Evolutionary conservation across 2,329 filamentous ascomycete genomes (phyloP).

Genomic region (Rhytidhysteron rufulum): DNA sequence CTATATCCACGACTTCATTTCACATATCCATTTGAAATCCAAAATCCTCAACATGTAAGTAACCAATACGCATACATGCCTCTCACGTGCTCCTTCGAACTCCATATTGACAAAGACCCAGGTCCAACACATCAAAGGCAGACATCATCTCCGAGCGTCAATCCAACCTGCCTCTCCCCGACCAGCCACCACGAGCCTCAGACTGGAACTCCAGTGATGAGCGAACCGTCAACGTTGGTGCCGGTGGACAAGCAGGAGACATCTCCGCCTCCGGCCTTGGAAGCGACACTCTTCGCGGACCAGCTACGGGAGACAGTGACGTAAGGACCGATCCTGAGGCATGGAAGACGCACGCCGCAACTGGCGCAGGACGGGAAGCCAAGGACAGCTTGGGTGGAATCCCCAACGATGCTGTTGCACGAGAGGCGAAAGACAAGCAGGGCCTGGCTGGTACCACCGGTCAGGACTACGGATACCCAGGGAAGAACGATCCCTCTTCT

Average conservation of each 20-base stretch:
- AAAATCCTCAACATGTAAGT: neutral
- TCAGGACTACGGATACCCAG: slow-evolving; percentile 40
- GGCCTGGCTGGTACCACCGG: slow-evolving; percentile 39
- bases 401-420: slow-evolving; percentile 58
- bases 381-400: slow-evolving; percentile 53
- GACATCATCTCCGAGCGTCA: slow-evolving; percentile 65
- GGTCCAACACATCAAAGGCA: neutral
- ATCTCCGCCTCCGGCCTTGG: slow-evolving; percentile 46
- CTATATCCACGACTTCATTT: too few relatives aligned
- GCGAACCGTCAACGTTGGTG: slow-evolving; percentile 66
- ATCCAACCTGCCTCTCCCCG: slow-evolving; percentile 73
- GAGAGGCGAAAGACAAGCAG: slow-evolving; percentile 42
- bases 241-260: slow-evolving; percentile 46
- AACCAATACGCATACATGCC: too few relatives aligned
- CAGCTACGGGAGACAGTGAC: slow-evolving; percentile 52
- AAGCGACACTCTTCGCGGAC: slow-evolving; percentile 41
- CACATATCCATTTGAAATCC: neutral
- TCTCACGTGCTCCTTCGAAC: neutral
- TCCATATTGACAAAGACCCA: neutral
- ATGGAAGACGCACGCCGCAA: slow-evolving; percentile 51
- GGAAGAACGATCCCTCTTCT: slow-evolving; percentile 37
- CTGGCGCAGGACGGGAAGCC: slow-evolving; percentile 58
- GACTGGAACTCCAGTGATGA: slow-evolving; percentile 74
- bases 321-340: slow-evolving; percentile 47
- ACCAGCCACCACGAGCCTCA: slow-evolving; percentile 69